Base-by-base conservation (phyloP, 371 early-diverging fungal species). In the Mucor indicus region DNA sequence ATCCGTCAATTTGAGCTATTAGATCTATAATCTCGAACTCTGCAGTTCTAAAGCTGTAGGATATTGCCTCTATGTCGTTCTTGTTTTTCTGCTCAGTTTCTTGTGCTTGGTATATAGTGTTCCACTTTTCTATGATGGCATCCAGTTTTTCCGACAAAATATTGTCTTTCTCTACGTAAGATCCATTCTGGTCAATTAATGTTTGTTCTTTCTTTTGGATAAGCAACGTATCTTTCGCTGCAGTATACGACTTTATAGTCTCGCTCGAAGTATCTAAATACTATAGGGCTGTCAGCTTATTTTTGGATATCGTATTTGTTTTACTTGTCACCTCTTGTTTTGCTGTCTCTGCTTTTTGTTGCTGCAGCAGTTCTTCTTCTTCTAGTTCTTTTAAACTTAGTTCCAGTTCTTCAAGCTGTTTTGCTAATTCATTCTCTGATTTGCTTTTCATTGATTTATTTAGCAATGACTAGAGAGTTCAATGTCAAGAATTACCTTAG, bases 11-110 rank as follows among this genome's bases (percentile, higher is more conserved):
- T 29, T 60, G 55, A 19, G 55, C 48, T 16, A 13, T 47, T 2
- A 50, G 13, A 29, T 55, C 55, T 15, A 60, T 31, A 2, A 50
- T 15, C 6, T 46, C 55, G 24, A 54, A 60, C 39, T 60, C 55
- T 5, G 32, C 43, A 2, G 16, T 27, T n/a, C 42, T 31, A 16
- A 38, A 51, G n/a, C 12, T 21, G 1, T 32, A 20, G 5, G 8
- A 16, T 15, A 30, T 23, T 0, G 31, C 2, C 31, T 35, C n/a
- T 13, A 35, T 37, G 15, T 31, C 7, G 30, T 49, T 23, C 4
- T 6, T 17, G 2, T 23, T 11, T 13, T 23, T 24, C 12, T 21
- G 25, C 17, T 16, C 23, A 23, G 1, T 7, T 22, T 21, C 21
- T 22, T 21, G n/a, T n/a, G n/a, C n/a, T n/a, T n/a, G n/a, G n/a